Evolutionary conservation across 2,329 filamentous ascomycete genomes (phyloP).

Genomic region (Epichloe bromicola): DNA sequence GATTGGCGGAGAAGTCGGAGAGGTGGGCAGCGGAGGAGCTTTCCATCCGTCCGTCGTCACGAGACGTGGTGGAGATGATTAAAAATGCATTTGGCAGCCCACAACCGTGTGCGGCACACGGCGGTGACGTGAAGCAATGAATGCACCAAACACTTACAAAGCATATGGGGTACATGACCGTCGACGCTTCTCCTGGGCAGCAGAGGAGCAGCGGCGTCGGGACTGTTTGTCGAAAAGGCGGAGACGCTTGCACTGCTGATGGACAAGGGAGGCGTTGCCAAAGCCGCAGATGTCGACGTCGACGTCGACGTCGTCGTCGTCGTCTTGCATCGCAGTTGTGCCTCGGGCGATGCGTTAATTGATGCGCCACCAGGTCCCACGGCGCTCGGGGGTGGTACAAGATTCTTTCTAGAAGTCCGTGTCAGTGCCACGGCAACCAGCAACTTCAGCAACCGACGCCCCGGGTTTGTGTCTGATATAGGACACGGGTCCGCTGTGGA

Average conservation of each 20-base stretch:
- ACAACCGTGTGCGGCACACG: no score
- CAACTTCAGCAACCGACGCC: not conserved
- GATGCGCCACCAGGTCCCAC: conserved; percentile 18
- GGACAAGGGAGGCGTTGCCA: conserved; percentile 8
- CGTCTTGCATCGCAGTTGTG: conserved; percentile 9
- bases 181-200: conserved; percentile 16
- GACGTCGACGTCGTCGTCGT: not conserved
- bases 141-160: conserved; percentile 28
- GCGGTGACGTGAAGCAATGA: not conserved
- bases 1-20: not conserved
- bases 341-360: conserved; percentile 26
- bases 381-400: conserved; percentile 26
- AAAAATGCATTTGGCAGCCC: no score
- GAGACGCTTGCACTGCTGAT: conserved; percentile 14
- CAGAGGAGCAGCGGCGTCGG: not conserved
- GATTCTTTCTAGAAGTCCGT: conserved; percentile 27
- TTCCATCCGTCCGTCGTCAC: not conserved
- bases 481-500: not conserved
- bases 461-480: not conserved
- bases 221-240: conserved; percentile 15
- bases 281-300: not conserved
- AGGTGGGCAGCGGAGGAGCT: not conserved
- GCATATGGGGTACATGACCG: conserved; percentile 33
- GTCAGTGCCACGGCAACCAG: conserved; percentile 11
- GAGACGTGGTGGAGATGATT: no score